Percentiles rank a stretch among this genome's conserved stretches.
These are phyloP conservation scores for Amphibolis antarctica DNA, from an alignment of 106 monocot species.

Conservation along the genomic window DNA sequence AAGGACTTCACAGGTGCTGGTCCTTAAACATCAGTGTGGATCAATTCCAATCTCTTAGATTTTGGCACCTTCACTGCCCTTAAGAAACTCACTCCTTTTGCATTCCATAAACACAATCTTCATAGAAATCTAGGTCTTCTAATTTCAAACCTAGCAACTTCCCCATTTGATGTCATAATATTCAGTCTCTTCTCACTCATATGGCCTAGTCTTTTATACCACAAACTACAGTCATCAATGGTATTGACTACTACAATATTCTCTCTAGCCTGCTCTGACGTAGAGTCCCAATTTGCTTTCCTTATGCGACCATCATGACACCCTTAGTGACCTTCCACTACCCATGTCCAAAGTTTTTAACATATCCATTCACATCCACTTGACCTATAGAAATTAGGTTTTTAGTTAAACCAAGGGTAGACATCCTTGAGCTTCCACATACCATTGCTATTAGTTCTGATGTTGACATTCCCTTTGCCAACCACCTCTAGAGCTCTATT, in stretches of 20 bases:
- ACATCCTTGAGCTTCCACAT: background rate
- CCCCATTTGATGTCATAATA: too few relatives aligned
- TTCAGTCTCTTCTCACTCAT: background rate
- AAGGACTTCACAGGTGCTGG: too few relatives aligned
- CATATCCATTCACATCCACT: background rate
- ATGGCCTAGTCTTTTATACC: too few relatives aligned
- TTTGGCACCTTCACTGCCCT: too few relatives aligned
- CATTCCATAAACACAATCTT: conserved; percentile 4
- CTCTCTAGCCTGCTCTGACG: background rate
- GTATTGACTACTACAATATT: too few relatives aligned
- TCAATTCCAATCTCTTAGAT: too few relatives aligned
- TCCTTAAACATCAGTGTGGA: too few relatives aligned
- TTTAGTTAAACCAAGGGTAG: background rate
- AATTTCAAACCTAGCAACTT: too few relatives aligned
- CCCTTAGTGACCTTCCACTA: conserved; percentile 1
- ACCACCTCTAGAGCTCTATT: background rate
- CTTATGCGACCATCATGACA: background rate
- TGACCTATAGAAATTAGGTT: conserved; percentile 1
- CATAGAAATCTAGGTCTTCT: background rate
- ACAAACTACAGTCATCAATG: background rate
- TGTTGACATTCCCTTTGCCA: background rate
- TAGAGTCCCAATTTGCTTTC: background rate
- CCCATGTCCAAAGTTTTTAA: background rate
- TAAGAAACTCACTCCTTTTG: too few relatives aligned
- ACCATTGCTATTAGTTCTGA: background rate